Conservation (phyloP, 371 early-diverging fungal genomes). For the Mortierella polycephala region DNA sequence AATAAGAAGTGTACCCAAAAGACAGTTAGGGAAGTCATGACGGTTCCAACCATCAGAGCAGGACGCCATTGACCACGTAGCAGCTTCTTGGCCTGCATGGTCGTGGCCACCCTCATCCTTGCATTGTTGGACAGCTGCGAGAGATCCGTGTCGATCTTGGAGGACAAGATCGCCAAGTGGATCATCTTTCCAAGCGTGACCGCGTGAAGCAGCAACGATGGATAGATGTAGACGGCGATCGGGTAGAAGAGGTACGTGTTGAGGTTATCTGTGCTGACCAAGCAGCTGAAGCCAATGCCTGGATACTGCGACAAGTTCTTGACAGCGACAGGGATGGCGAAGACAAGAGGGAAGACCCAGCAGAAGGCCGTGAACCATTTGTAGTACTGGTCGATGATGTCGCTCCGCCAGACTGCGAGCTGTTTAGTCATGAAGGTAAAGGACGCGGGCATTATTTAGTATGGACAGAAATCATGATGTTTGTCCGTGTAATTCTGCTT, state of each 20-base stretch:
- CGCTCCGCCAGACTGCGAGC: conserved; percentile 58
- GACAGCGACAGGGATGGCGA: conserved; percentile 54
- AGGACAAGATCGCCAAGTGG: conserved; percentile 46
- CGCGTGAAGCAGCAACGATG: conserved; percentile 52
- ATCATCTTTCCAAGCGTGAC: conserved; percentile 57
- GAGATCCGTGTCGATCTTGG: conserved; percentile 34
- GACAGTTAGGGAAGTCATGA: conserved; percentile 25
- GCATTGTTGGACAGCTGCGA: conserved; percentile 36
- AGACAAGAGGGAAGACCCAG: conserved; percentile 58
- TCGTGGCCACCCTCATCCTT: conserved; percentile 24
- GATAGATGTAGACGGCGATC: conserved; percentile 54
- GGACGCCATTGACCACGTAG: conserved; percentile 55
- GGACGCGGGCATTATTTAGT: background rate
- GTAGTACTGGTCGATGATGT: conserved; percentile 57
- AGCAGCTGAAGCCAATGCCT: conserved; percentile 56
- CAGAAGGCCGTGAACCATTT: conserved; percentile 55
- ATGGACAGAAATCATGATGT: too few species aligned
- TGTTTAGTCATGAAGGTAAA: conserved; percentile 1
- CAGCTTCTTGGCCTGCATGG: conserved; percentile 51
- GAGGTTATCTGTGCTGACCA: conserved; percentile 42
- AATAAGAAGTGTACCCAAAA: conserved; percentile 33
- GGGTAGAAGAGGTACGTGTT: conserved; percentile 57
- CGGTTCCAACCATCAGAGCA: conserved; percentile 40
- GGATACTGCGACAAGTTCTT: conserved; percentile 50
- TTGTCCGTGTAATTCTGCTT: conserved; percentile 2